These are phyloP conservation scores for Ophiosphaerella herpotricha DNA, from an alignment of 2,329 filamentous ascomycete species.

Conservation along the genomic window DNA sequence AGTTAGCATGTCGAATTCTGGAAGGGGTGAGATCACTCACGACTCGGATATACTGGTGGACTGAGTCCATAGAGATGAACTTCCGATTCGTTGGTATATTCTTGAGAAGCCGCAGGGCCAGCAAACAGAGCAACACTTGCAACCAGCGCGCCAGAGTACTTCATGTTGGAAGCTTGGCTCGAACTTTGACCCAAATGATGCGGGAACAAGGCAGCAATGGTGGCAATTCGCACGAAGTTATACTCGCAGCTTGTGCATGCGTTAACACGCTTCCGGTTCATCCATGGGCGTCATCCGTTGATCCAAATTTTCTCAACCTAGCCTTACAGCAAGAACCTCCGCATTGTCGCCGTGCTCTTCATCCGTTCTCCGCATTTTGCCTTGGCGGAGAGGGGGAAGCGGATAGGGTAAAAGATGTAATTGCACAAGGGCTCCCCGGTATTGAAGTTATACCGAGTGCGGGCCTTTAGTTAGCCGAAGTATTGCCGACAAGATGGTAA, in stretches of 20 bases:
- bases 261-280: neutral
- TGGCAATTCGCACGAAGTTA: neutral
- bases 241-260: neutral
- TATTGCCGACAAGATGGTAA: no score
- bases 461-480: no score
- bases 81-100: constrained; percentile 34
- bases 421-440: no score
- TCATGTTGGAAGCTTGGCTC: constrained; percentile 7
- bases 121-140: constrained; percentile 14
- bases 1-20: constrained; percentile 1
- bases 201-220: neutral
- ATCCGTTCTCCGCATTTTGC: constrained; percentile 18
- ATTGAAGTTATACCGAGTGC: no score
- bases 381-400: constrained; percentile 20
- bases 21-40: constrained; percentile 13
- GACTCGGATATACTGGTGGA: constrained; percentile 37
- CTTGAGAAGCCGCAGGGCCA: constrained; percentile 13
- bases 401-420: neutral
- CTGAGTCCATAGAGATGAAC: constrained; percentile 35
- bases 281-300: constrained; percentile 5
- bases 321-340: constrained; percentile 16
- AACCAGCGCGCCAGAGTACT: constrained; percentile 2
- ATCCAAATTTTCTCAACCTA: neutral
- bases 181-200: neutral
- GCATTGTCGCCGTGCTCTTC: constrained; percentile 6